Evolutionary conservation across 108 stramenopile genomes (phyloP).

Genomic region (Epithemia pelagica): DNA sequence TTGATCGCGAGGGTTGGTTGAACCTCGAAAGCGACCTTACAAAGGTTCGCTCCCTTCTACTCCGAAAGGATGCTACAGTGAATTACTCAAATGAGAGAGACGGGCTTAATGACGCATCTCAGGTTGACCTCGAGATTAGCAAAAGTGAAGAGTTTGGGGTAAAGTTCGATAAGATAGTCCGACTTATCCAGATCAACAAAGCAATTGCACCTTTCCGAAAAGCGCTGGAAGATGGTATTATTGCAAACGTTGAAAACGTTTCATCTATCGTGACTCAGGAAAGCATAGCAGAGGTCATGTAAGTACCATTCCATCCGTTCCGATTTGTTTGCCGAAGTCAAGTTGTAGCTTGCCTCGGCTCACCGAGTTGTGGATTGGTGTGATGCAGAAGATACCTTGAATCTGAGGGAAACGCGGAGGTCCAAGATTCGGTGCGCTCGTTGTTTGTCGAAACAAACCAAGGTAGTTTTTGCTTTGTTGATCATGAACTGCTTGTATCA

Average conservation of each 20-base stretch:
- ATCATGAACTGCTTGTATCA: background rate
- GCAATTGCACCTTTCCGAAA: slow-evolving; percentile 15
- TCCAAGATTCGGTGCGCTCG: background rate
- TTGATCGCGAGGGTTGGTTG: background rate
- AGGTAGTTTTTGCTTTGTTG: background rate
- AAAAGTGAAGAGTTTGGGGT: background rate
- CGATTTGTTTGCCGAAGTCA: too few relatives aligned
- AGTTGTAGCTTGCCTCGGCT: too few relatives aligned
- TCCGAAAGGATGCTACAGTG: slow-evolving; percentile 4
- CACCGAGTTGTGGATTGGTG: too few relatives aligned
- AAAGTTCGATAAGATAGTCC: background rate
- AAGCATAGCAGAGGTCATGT: slow-evolving; percentile 4
- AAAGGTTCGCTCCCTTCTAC: background rate
- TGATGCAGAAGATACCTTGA: background rate
- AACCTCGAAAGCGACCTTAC: background rate
- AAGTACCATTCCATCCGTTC: too few relatives aligned
- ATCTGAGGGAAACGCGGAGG: background rate
- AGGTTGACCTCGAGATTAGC: background rate
- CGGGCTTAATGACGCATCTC: background rate
- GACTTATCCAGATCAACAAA: slow-evolving; percentile 1
- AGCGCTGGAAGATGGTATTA: slow-evolving; percentile 1
- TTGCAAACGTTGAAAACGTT: background rate
- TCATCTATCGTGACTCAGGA: background rate
- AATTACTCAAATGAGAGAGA: background rate
- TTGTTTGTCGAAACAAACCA: background rate